phyloP scores from a whole-genome alignment of 2,329 filamentous ascomycete genomes.

The Clonostachys rosea region DNA sequence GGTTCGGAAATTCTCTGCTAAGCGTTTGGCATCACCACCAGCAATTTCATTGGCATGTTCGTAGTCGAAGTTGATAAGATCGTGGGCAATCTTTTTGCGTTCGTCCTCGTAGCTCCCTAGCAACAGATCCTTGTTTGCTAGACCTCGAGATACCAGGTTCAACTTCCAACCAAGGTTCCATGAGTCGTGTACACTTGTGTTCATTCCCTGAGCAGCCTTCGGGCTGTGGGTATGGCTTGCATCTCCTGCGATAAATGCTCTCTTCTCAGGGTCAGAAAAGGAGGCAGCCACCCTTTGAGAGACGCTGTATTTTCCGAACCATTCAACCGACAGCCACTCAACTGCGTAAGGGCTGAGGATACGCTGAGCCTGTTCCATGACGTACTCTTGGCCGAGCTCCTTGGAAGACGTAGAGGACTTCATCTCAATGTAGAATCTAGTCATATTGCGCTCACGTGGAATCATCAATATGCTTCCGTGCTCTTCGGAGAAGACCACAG shows the following conservation, averaged over 20 bases:
- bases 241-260: conserved; percentile 69
- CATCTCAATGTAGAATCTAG: conserved; percentile 56
- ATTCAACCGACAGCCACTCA: conserved; percentile 57
- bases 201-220: conserved; percentile 67
- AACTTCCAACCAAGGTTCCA: conserved; percentile 56
- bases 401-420: conserved; percentile 31
- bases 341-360: conserved; percentile 55
- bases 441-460: conserved; percentile 69
- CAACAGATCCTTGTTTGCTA: conserved; percentile 40
- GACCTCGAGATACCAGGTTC: conserved; percentile 47
- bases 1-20: conserved; percentile 64
- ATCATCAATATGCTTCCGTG: conserved; percentile 70
- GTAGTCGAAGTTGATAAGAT: conserved; percentile 57
- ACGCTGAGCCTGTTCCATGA: conserved; percentile 61
- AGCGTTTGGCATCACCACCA: conserved; percentile 55
- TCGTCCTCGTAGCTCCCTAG: conserved; percentile 61
- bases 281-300: conserved; percentile 66
- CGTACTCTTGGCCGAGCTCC: conserved; percentile 56
- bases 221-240: conserved; percentile 70
- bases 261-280: conserved; percentile 57
- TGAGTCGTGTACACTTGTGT: conserved; percentile 55
- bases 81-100: conserved; percentile 55
- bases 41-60: conserved; percentile 54
- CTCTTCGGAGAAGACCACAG: conserved; percentile 61
- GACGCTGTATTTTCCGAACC: conserved; percentile 71